phyloP scores from a whole-genome alignment of 2,329 filamentous ascomycete genomes.

The Didymellaceae sp. region DNA sequence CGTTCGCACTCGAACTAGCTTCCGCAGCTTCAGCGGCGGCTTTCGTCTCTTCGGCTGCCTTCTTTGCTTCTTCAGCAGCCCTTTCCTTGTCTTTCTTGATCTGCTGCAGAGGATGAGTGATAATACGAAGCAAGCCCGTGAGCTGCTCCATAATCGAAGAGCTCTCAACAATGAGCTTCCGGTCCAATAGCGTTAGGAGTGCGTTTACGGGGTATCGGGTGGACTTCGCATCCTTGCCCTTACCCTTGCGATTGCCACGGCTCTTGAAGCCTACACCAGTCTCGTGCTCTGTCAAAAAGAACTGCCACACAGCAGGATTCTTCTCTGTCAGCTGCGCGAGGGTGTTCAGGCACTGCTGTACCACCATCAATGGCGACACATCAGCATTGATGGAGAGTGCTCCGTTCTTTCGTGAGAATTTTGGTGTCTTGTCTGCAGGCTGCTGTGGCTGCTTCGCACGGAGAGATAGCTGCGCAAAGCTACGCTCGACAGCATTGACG shows the following conservation, averaged over 20 bases:
- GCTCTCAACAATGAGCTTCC: conserved; percentile 95
- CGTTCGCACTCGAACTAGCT: conserved; percentile 24
- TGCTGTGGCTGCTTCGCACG: conserved; percentile 79
- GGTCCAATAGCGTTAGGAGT: conserved; percentile 83
- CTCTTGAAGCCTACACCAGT: conserved; percentile 78
- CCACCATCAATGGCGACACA: conserved; percentile 90
- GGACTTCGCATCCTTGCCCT: conserved; percentile 82
- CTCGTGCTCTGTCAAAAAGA: conserved; percentile 96
- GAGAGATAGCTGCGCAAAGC: conserved; percentile 90
- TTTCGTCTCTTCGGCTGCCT: conserved; percentile 55
- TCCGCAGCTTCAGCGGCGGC: conserved; percentile 30
- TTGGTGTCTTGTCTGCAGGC: conserved; percentile 76
- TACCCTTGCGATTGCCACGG: conserved; percentile 80
- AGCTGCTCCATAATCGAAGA: conserved; percentile 96
- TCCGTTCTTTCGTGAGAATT: conserved; percentile 77
- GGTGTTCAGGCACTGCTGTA: conserved; percentile 90
- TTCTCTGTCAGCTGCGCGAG: conserved; percentile 83
- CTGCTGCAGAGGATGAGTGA: conserved; percentile 85
- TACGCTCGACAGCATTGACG: conserved; percentile 90
- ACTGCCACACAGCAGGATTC: conserved; percentile 84
- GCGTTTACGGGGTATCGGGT: conserved; percentile 93
- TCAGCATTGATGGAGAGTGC: conserved; percentile 74
- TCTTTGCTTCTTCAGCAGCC: conserved; percentile 55
- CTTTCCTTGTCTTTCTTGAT: conserved; percentile 83
- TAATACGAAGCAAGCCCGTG: conserved; percentile 82